Evolutionary conservation across 2,329 filamentous ascomycete species (phyloP).

Genomic region (Fusarium transvaalense): DNA sequence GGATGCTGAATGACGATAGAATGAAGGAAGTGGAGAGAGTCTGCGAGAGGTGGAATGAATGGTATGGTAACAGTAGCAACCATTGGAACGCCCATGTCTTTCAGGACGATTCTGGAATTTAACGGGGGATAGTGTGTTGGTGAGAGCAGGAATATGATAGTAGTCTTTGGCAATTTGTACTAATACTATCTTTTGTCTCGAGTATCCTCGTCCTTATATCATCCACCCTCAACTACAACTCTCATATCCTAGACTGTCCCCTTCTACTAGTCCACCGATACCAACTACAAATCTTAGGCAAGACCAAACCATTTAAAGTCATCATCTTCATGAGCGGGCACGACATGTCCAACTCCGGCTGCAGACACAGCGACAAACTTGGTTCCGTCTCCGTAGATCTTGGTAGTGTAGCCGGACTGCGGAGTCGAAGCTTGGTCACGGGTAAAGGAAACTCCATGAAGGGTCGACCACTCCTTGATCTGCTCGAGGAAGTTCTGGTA

Average conservation of each 20-base stretch:
- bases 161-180: not conserved
- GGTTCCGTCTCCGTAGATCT: slow-evolving; percentile 14
- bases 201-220: not conserved
- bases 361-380: slow-evolving; percentile 17
- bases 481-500: slow-evolving; percentile 69
- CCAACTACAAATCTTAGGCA: not conserved
- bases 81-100: slow-evolving; percentile 19
- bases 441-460: slow-evolving; percentile 5
- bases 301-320: slow-evolving; percentile 16
- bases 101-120: slow-evolving; percentile 21
- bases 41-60: slow-evolving; percentile 27
- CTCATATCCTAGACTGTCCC: not conserved
- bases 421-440: not conserved
- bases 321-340: not conserved
- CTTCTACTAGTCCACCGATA: accelerated
- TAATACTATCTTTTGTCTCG: not conserved
- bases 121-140: not conserved
- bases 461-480: slow-evolving; percentile 63
- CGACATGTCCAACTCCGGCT: slow-evolving; percentile 11
- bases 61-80: slow-evolving; percentile 15
- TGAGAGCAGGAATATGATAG: not conserved
- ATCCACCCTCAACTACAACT: not conserved
- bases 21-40: slow-evolving; percentile 25
- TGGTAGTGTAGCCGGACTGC: not conserved
- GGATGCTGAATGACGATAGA: not conserved